These are phyloP conservation scores for Chlorella sp. DNA, from an alignment of 139 green algal species.

Conservation along the genomic window DNA sequence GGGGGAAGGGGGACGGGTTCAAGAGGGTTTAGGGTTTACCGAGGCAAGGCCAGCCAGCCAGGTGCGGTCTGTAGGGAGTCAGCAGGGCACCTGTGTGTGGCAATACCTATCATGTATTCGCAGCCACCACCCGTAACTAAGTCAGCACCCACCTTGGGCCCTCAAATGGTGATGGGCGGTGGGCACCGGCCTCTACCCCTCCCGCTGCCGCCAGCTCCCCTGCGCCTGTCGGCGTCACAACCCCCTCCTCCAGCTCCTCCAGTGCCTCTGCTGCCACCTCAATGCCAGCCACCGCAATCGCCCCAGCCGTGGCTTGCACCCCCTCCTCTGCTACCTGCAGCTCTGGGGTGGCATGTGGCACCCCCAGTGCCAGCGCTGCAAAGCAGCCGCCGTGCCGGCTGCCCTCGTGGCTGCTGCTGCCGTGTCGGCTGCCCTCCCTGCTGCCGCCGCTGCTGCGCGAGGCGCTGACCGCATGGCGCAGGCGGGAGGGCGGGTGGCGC, in stretches of 20 bases:
- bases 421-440: too few relatives aligned
- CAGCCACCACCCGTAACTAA: too few relatives aligned
- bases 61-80: too few relatives aligned
- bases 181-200: background rate
- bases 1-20: too few relatives aligned
- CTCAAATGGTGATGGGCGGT: background rate
- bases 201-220: background rate
- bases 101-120: too few relatives aligned
- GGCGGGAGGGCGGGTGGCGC: background rate
- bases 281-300: background rate
- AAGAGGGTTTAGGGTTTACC: too few relatives aligned
- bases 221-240: background rate
- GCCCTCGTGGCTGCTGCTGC: constrained; percentile 6
- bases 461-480: background rate
- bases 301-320: background rate
- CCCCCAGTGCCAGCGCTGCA: background rate
- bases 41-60: too few relatives aligned
- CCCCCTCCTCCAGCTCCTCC: background rate
- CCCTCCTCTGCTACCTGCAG: background rate
- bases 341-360: background rate
- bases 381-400: background rate
- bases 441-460: background rate
- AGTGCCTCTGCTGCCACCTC: constrained; percentile 7
- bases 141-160: too few relatives aligned
- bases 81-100: too few relatives aligned